Conservation (phyloP, 202 grass and related monocot genomes). For the Dendrocalamus latiflorus region DNA sequence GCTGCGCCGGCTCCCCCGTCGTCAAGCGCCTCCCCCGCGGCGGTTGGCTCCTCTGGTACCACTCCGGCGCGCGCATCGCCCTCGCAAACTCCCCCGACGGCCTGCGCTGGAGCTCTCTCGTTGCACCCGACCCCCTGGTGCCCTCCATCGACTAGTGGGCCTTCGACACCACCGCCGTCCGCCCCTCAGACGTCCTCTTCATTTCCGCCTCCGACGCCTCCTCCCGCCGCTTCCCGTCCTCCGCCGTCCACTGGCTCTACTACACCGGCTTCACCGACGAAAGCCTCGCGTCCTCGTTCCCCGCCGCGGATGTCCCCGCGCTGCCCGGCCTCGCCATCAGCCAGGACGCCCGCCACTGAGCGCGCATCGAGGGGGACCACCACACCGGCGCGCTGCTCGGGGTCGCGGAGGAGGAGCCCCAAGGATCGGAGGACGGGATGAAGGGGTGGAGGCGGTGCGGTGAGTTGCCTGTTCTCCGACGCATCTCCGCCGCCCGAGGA, state of each 20-base stretch:
- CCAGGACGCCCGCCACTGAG: slow-evolving; percentile 62
- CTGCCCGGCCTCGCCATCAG: slow-evolving; percentile 74
- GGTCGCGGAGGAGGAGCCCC: background rate
- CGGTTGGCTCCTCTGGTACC: slow-evolving; percentile 92
- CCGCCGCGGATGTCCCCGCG: slow-evolving; percentile 25
- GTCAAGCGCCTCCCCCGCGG: slow-evolving; percentile 77
- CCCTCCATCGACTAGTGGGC: slow-evolving; percentile 73
- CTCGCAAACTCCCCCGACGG: slow-evolving; percentile 59
- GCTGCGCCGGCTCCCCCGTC: slow-evolving; percentile 48
- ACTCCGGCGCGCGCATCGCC: slow-evolving; percentile 35
- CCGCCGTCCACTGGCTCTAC: slow-evolving; percentile 78
- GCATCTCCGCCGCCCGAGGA: too few relatives aligned
- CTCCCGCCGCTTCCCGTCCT: slow-evolving; percentile 31
- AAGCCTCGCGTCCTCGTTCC: slow-evolving; percentile 25
- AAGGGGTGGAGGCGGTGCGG: slow-evolving; percentile 65
- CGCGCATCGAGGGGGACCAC: too few relatives aligned
- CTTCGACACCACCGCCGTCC: slow-evolving; percentile 56
- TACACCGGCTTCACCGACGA: slow-evolving; percentile 64
- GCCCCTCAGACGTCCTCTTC: slow-evolving; percentile 70
- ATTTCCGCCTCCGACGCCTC: slow-evolving; percentile 46
- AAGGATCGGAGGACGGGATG: slow-evolving; percentile 49
- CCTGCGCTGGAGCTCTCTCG: slow-evolving; percentile 51
- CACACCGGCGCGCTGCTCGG: too few relatives aligned
- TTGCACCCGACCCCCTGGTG: slow-evolving; percentile 27
- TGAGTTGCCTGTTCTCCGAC: too few relatives aligned